phyloP scores from a whole-genome alignment of 202 grass and related monocot species.

The Setaria italica region DNA sequence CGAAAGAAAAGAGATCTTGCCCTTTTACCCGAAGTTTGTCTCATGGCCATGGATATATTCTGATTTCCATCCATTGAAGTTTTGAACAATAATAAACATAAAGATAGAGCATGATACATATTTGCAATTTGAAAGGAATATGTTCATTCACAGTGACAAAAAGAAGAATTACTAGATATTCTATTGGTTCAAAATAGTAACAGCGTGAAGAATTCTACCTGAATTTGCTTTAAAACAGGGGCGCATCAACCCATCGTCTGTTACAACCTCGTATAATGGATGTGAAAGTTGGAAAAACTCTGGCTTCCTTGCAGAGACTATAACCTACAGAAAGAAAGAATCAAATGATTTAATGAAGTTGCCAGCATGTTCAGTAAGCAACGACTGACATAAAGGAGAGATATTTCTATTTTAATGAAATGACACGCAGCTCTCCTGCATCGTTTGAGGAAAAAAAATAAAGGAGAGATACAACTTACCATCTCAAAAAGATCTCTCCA shows the following conservation, averaged over 20 bases:
- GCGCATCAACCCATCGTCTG: slow-evolving; percentile 85
- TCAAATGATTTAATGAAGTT: slow-evolving; percentile 35
- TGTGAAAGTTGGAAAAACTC: slow-evolving; percentile 94
- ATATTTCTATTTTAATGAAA: no score
- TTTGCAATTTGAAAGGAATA: slow-evolving; percentile 11
- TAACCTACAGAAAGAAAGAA: slow-evolving; percentile 70
- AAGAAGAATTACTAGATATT: slow-evolving; percentile 24
- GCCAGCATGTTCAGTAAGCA: slow-evolving; percentile 10
- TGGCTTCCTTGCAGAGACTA: slow-evolving; percentile 92
- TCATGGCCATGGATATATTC: background rate
- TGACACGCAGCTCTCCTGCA: no score
- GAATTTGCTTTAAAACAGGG: slow-evolving; percentile 90
- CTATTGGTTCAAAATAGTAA: background rate
- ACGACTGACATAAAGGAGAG: background rate
- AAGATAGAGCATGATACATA: slow-evolving; percentile 24
- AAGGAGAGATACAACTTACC: slow-evolving; percentile 56
- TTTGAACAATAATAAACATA: slow-evolving; percentile 1
- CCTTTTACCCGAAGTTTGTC: background rate
- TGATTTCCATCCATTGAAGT: background rate
- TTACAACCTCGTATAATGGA: slow-evolving; percentile 91
- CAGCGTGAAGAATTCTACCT: slow-evolving; percentile 52
- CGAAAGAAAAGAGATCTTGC: background rate
- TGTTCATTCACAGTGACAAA: slow-evolving; percentile 39
- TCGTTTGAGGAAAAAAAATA: no score
- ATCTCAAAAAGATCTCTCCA: slow-evolving; percentile 99